phyloP scores from a whole-genome alignment of 139 green algal genomes.

The Spirogloea muscicola region DNA sequence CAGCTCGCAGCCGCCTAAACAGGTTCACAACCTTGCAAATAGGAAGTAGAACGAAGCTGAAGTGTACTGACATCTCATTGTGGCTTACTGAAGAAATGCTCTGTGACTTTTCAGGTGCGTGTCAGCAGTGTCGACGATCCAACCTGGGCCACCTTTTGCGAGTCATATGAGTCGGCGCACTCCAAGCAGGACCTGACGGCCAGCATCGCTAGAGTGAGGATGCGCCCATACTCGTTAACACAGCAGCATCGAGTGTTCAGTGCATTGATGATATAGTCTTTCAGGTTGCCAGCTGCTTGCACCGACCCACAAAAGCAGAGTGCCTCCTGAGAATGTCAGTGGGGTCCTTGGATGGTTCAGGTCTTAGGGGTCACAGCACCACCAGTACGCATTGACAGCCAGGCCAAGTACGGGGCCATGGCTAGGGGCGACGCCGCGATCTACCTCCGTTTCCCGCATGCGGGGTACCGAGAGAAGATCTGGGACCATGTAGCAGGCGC shows the following conservation, averaged over 20 bases:
- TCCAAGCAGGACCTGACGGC: constrained; percentile 44
- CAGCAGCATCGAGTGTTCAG: too few relatives aligned
- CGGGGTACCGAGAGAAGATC: constrained; percentile 53
- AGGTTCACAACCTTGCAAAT: too few relatives aligned
- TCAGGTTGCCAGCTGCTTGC: too few relatives aligned
- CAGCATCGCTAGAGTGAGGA: constrained; percentile 18
- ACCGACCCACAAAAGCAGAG: too few relatives aligned
- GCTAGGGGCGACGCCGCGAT: constrained; percentile 47
- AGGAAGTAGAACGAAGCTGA: too few relatives aligned
- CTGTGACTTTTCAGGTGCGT: constrained; percentile 34
- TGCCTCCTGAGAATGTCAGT: too few relatives aligned
- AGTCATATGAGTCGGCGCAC: constrained; percentile 46
- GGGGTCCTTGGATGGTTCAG: constrained; percentile 14
- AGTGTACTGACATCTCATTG: too few relatives aligned
- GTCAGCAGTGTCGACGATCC: constrained; percentile 25
- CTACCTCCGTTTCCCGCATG: constrained; percentile 48
- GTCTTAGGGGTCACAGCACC: constrained; percentile 30
- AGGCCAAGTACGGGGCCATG: constrained; percentile 55
- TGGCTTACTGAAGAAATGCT: too few relatives aligned
- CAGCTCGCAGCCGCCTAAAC: constrained; percentile 5
- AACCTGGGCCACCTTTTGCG: constrained; percentile 33
- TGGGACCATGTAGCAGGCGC: constrained; percentile 51
- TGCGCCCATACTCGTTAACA: not conserved
- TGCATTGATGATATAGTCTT: too few relatives aligned
- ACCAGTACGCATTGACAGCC: constrained; percentile 34